Base-by-base conservation (phyloP, 1,139 yeast species). In the Dujonia santamariae region DNA sequence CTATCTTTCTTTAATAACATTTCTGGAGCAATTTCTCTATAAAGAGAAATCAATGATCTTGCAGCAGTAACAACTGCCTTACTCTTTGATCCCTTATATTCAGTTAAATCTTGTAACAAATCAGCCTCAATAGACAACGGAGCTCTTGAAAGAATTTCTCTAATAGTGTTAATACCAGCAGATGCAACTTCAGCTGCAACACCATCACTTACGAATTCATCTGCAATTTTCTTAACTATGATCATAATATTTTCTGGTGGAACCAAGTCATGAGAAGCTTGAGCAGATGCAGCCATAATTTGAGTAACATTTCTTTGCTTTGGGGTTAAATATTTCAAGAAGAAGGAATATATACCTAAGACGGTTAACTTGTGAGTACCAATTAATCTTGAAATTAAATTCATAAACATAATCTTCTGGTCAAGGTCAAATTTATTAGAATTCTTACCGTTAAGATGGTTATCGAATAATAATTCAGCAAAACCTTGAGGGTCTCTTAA, bases 171-270 rank as follows among this genome's bases (percentile, higher is more conserved):
- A 44, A 92, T 71, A 51, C 99, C 99, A 3, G 97, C 97, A 33
- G 97, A 88, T 9, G 97, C 97, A 37, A 90, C 98, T 61, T 92
- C 97, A 17, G 96, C 82, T 8, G 97, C 88, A 26, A 92, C 98
- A 68, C 98, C 98, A 54, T 92, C 97, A 48, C 96, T 85, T 30
- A 92, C 97, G 53, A 92, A 92, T 61, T 94, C 98, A 61, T 92
- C 95, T 2, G 98, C 97, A 48, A 92, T 81, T 56, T 90, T 92
- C 40, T 96, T 76, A 7, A 92, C 82, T 45, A 92, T 78, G 32
- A 84, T 80, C 32, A 75, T 67, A 38, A 92, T 77, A 11, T 80
- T 78, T 56, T 94, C 98, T 2, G 98, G 98, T 21, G 99, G 98
- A 6, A 92, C 96, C 52, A 90, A 71, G 52, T 94, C 97, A 56